Evolutionary conservation across 2,329 filamentous ascomycete genomes (phyloP), one percentile per base, ranked within the genome.

Genomic region (Botrytis byssoidea): DNA sequence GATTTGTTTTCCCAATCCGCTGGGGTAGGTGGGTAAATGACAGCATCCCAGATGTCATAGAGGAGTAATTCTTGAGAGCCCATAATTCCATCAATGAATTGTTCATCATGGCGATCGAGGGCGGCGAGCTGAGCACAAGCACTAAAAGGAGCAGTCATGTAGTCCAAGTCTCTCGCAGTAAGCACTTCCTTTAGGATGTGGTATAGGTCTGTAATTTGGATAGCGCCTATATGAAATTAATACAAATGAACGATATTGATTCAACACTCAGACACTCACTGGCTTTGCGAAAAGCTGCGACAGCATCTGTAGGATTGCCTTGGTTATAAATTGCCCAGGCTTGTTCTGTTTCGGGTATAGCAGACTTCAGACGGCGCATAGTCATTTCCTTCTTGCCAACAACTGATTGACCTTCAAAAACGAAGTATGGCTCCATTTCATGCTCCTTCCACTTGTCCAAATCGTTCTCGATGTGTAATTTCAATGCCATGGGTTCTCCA

Each of bases 311-410:
- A 22, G 94, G 93, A 78, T 93, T 87, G 71, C 93, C 90, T 76
- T 91, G 88, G 79, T 94, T 92, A 83, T 99, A 99, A 65, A 97
- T 84, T 4, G 89, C 88, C 95, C 96, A 99, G 6, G 95, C 96
- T 74, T 91, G 85, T 77, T 93, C 88, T 70, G 93, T 94, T 77
- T 91, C 90, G 75, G 88, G 83, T 76, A 91, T 90, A 77, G 93
- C 92, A 44, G 86, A 86, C 67, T 88, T 88, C 40, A 89, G 89
- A 64, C 89, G 88, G 77, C 90, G 87, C 72, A 92, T 86, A 37
- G 90, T 85, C 74, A 91, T 86, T 65, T 93, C 90, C 79, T 95
- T 91, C 79, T 93, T 92, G 73, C 92, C 92, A 57, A 90, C 90
- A 75, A 94, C 88, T 57, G 94, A 90, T 79, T 97, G 89, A 51